Evolutionary conservation across 306 rosid species (phyloP).

Genomic region (Phaseolus lunatus): DNA sequence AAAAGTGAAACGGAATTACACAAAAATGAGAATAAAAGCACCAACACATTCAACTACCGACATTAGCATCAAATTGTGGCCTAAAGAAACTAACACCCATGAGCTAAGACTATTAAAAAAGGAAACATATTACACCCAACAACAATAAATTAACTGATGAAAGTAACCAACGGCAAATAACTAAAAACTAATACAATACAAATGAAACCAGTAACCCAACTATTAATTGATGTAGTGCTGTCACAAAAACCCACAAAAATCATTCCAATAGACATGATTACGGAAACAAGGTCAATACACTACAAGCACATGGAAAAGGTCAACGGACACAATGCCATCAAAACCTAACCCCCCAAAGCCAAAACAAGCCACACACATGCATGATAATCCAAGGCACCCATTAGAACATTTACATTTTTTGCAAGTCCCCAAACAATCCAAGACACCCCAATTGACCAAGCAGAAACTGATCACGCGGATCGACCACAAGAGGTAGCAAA

Average conservation of each 20-base stretch:
- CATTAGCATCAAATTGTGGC: slow-evolving; percentile 13
- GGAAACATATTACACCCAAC: not conserved
- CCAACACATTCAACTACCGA: not conserved
- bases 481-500: slow-evolving; percentile 24
- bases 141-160: not conserved
- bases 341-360: slow-evolving; percentile 10
- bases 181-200: not conserved
- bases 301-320: slow-evolving; percentile 17
- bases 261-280: slow-evolving; percentile 4
- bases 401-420: not conserved
- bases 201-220: not conserved
- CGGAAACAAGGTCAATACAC: not conserved
- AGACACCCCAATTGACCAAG: not conserved
- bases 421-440: slow-evolving; percentile 5
- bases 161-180: not conserved
- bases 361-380: slow-evolving; percentile 33
- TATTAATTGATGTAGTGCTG: not conserved
- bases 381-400: not conserved
- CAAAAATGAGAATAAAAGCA: not conserved
- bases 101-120: not conserved
- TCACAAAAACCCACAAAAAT: not conserved
- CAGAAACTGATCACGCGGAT: slow-evolving; percentile 22
- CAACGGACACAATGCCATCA: slow-evolving; percentile 24
- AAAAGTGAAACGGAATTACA: not conserved
- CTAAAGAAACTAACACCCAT: slow-evolving; percentile 2